Evolutionary conservation across 2,329 filamentous ascomycete genomes (phyloP).

Genomic region (Gaeumannomyces tritici): DNA sequence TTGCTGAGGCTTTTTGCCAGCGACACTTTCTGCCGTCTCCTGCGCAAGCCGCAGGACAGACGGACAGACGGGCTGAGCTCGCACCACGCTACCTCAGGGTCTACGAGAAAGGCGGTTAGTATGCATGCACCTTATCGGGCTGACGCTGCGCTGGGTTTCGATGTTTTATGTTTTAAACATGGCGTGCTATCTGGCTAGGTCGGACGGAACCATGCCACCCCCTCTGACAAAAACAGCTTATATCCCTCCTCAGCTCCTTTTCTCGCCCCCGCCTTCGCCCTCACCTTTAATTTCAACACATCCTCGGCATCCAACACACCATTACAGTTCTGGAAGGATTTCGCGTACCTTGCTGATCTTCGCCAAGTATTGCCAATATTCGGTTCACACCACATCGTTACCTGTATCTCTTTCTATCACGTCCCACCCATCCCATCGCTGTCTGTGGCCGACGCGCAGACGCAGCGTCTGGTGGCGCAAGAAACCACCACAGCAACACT

Average conservation of each 20-base stretch:
- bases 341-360: background rate
- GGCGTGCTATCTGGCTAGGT: background rate
- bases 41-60: too few species aligned
- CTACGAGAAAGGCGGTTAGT: background rate
- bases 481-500: background rate
- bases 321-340: background rate
- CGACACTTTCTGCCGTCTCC: background rate
- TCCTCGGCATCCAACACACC: background rate
- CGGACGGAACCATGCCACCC: background rate
- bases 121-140: background rate
- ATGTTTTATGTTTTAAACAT: background rate
- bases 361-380: background rate
- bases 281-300: background rate
- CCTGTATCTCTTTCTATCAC: background rate
- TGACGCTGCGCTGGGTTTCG: background rate
- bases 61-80: too few species aligned
- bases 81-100: too few species aligned
- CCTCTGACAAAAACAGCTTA: background rate
- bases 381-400: background rate
- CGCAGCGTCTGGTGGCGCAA: background rate
- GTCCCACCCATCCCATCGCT: too few species aligned
- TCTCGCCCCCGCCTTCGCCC: background rate
- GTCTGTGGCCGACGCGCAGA: background rate
- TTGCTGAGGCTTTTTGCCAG: constrained; percentile 1
- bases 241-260: background rate